phyloP scores from a whole-genome alignment of 179 eudicot genomes.

The Vitellaria paradoxa region DNA sequence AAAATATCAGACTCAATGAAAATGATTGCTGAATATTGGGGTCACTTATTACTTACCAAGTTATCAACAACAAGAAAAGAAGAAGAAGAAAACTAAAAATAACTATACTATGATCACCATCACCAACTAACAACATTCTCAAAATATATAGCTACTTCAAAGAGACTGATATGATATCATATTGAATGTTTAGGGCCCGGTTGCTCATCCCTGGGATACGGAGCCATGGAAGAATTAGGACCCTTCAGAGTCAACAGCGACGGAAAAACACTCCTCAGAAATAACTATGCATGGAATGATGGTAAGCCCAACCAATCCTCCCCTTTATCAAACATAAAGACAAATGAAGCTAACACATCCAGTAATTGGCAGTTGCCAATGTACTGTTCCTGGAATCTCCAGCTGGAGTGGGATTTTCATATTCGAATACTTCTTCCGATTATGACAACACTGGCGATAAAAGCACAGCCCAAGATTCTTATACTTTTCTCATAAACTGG shows the following conservation, averaged over 20 bases:
- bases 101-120: no score
- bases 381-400: conserved; percentile 35
- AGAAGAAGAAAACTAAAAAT: no score
- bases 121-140: no score
- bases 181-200: conserved; percentile 41
- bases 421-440: conserved; percentile 29
- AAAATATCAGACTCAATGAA: no score
- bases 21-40: no score
- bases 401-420: conserved; percentile 30
- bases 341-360: no score
- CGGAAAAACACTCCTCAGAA: conserved; percentile 36
- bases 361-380: conserved; percentile 26
- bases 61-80: no score
- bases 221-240: conserved; percentile 45
- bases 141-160: no score
- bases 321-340: not conserved
- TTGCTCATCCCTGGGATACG: conserved; percentile 49
- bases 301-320: conserved; percentile 18
- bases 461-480: conserved; percentile 28
- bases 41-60: no score
- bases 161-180: not conserved
- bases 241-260: conserved; percentile 50
- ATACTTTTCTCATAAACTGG: conserved; percentile 29
- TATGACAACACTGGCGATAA: conserved; percentile 26
- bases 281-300: conserved; percentile 45